A percentile compares a stretch with the other conserved stretches of the same genome.
phyloP scores from a whole-genome alignment of 106 monocot genomes.

The Acanthochlamys bracteata region DNA sequence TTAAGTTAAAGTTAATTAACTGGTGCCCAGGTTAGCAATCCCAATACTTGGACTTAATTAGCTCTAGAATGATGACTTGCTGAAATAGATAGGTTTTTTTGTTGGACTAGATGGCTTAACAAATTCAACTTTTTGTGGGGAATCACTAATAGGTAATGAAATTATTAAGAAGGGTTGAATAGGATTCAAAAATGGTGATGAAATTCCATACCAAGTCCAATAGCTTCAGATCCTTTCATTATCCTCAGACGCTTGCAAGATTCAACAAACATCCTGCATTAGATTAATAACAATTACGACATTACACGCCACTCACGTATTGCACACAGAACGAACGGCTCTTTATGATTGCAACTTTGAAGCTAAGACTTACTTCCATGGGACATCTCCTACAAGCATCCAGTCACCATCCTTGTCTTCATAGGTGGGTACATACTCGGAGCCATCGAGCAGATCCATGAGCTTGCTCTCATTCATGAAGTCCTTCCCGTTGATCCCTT shows the following conservation, averaged over 20 bases:
- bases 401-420: constrained; percentile 96
- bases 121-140: no score
- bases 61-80: no score
- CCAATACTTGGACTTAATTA: no score
- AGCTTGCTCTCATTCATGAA: constrained; percentile 67
- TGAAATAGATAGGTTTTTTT: no score
- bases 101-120: no score
- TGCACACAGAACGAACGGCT: neutral
- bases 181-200: neutral
- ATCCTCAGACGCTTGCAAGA: constrained; percentile 92
- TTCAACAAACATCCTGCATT: constrained; percentile 81
- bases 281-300: neutral
- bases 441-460: constrained; percentile 61
- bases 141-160: neutral
- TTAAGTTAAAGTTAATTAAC: no score
- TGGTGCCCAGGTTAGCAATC: no score
- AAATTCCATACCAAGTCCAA: constrained; percentile 59
- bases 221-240: constrained; percentile 93
- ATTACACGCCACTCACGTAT: neutral
- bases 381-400: constrained; percentile 96
- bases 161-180: neutral
- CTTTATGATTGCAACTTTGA: neutral
- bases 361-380: constrained; percentile 71
- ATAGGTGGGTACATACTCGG: constrained; percentile 77
- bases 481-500: constrained; percentile 45